Percentiles rank a stretch among this genome's conserved stretches.
Conservation (phyloP, 176 grass and related monocot species). For the maize (Zea mays) region DNA sequence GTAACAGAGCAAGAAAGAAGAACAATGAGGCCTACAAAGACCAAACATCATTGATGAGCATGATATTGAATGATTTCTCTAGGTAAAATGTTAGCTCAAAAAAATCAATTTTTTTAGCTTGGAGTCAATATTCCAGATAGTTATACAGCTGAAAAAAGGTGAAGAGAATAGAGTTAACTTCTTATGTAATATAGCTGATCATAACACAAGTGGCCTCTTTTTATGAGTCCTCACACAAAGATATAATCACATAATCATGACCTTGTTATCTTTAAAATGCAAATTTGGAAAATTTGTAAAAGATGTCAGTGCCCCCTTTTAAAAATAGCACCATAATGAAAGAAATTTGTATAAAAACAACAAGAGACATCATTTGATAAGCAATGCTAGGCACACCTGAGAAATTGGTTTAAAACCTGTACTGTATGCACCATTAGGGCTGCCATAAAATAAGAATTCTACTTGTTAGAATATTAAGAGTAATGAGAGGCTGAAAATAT, state of each 20-base stretch:
- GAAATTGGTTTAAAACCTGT: no score
- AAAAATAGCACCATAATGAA: no score
- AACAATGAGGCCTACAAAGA: no score
- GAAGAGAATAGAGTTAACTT: not conserved
- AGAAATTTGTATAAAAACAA: no score
- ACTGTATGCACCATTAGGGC: no score
- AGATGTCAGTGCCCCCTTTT: no score
- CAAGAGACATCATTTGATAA: no score
- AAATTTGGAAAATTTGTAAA: not conserved
- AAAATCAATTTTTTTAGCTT: not conserved
- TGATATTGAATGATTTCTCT: not conserved
- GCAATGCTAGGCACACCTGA: no score
- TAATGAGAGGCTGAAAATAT: no score
- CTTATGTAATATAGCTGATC: not conserved
- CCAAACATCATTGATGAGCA: not conserved
- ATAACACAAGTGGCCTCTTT: not conserved
- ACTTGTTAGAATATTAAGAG: no score
- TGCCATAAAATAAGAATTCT: no score
- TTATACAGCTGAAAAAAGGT: not conserved
- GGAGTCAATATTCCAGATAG: not conserved
- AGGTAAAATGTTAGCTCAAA: slow-evolving; percentile 9
- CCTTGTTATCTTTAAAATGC: not conserved
- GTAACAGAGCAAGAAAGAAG: no score
- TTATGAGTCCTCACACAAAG: not conserved
- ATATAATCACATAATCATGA: not conserved